Percentiles rank a stretch among this genome's conserved stretches.
Conservation (phyloP, 2,329 filamentous ascomycete genomes). For the Acrodontium crateriforme region DNA sequence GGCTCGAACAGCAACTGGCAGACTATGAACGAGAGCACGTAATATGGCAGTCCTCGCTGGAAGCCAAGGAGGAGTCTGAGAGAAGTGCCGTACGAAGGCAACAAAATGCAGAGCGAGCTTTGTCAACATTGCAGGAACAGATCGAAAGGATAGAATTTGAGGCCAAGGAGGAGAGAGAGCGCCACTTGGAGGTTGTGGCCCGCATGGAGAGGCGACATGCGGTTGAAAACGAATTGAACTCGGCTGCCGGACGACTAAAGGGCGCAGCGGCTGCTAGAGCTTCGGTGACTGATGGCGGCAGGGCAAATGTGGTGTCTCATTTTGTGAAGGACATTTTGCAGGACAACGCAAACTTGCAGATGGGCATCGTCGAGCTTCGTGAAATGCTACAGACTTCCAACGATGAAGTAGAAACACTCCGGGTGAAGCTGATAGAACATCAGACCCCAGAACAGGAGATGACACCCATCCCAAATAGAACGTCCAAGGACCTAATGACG, state of each 20-base stretch:
- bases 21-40: constrained; percentile 72
- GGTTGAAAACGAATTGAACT: constrained; percentile 69
- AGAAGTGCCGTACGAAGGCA: constrained; percentile 68
- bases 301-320: constrained; percentile 69
- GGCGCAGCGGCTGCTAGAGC: constrained; percentile 61
- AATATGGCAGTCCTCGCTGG: constrained; percentile 52
- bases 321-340: constrained; percentile 92
- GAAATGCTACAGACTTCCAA: constrained; percentile 87
- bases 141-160: constrained; percentile 81
- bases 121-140: constrained; percentile 71
- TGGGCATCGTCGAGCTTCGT: constrained; percentile 78
- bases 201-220: constrained; percentile 73
- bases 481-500: constrained; percentile 43
- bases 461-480: constrained; percentile 3
- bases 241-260: constrained; percentile 66
- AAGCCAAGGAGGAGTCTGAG: constrained; percentile 58
- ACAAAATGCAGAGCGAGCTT: constrained; percentile 68
- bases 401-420: constrained; percentile 76
- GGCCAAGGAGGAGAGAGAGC: constrained; percentile 62
- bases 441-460: constrained; percentile 46
- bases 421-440: constrained; percentile 68
- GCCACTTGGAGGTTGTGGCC: constrained; percentile 65
- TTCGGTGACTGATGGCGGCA: constrained; percentile 43
- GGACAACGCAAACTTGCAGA: constrained; percentile 87
- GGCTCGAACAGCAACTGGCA: constrained; percentile 67